Conservation (phyloP, 495 filamentous ascomycete species). For the Xylaria sp. region DNA sequence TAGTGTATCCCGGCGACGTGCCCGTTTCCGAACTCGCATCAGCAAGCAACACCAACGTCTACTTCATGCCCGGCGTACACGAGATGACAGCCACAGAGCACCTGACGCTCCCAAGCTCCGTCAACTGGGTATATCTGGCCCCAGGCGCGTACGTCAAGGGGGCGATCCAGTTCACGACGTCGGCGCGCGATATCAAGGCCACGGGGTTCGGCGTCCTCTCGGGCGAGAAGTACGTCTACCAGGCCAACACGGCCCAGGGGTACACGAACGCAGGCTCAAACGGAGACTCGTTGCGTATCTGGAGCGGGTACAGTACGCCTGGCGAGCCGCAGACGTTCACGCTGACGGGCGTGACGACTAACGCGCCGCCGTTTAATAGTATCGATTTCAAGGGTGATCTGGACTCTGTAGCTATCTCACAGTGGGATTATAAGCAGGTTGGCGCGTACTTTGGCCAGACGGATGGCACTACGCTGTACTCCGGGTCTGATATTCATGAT, state of each 20-base stretch:
- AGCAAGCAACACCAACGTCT: background rate
- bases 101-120: background rate
- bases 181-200: background rate
- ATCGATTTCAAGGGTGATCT: background rate
- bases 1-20: slow-evolving; percentile 13
- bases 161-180: slow-evolving; percentile 1
- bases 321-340: background rate
- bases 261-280: slow-evolving; percentile 2
- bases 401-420: background rate
- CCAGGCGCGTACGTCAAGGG: slow-evolving; percentile 4
- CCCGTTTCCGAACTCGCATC: background rate
- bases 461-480: background rate
- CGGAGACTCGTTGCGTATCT: background rate
- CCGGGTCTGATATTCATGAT: background rate
- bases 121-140: background rate
- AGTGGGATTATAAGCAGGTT: slow-evolving; percentile 3
- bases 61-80: background rate
- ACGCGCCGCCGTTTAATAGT: background rate
- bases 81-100: slow-evolving; percentile 1
- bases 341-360: background rate
- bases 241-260: background rate
- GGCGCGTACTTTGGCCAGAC: background rate
- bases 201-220: slow-evolving; percentile 3
- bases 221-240: slow-evolving; percentile 5
- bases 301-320: background rate